Percentiles rank a stretch among this genome's conserved stretches.
Conservation (phyloP, 1,139 yeast species). For the Geotrichum europaeum region DNA sequence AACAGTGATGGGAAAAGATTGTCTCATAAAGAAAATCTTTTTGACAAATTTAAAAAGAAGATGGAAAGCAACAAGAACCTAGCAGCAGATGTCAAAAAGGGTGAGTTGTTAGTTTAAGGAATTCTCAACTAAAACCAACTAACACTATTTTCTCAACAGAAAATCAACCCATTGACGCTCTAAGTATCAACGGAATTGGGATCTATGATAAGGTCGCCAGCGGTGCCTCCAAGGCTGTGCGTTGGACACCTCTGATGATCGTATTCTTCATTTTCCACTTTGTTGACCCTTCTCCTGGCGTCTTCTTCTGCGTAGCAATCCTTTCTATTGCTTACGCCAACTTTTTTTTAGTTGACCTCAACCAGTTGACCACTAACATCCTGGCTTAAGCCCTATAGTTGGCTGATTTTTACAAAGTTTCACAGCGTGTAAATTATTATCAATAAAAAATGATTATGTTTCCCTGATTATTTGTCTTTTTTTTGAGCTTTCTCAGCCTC, state of each 20-base stretch:
- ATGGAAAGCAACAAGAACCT: slow-evolving; percentile 5
- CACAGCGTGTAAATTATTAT: not conserved
- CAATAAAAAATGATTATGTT: not conserved
- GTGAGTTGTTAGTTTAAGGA: not conserved
- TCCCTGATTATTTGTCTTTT: slow-evolving; percentile 7
- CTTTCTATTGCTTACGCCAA: slow-evolving; percentile 15
- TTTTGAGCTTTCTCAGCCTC: slow-evolving; percentile 24
- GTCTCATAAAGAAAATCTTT: slow-evolving; percentile 9
- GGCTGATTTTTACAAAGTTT: not conserved
- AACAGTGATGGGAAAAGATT: not conserved
- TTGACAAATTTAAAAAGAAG: slow-evolving; percentile 8
- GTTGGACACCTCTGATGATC: slow-evolving; percentile 16
- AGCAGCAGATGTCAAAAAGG: not conserved
- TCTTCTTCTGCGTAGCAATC: slow-evolving; percentile 16
- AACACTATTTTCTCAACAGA: not conserved
- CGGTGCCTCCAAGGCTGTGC: slow-evolving; percentile 12
- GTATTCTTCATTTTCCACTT: slow-evolving; percentile 13
- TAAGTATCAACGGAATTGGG: not conserved
- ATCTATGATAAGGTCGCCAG: slow-evolving; percentile 12
- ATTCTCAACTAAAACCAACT: not conserved
- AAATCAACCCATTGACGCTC: not conserved
- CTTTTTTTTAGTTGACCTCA: slow-evolving; percentile 5
- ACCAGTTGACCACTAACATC: not conserved
- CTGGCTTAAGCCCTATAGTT: not conserved
- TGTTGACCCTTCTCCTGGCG: slow-evolving; percentile 15